Evolutionary conservation across 2,329 filamentous ascomycete genomes (phyloP).

Genomic region (Sporothrix protearum): DNA sequence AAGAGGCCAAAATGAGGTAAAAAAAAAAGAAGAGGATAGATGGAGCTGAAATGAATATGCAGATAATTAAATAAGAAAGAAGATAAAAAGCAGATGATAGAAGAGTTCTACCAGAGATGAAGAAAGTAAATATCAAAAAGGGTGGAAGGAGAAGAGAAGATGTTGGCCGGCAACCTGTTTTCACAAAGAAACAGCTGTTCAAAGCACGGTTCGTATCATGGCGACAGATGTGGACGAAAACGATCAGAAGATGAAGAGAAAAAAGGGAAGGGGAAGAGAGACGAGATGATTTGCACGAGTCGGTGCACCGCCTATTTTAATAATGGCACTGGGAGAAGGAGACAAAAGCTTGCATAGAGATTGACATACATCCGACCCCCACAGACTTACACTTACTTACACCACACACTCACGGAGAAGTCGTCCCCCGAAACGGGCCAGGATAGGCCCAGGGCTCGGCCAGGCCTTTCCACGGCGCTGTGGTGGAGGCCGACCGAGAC

Average conservation of each 20-base stretch:
- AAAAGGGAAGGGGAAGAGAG: not conserved
- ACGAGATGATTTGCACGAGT: conserved; percentile 7
- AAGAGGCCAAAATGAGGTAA: not conserved
- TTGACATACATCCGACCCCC: not conserved
- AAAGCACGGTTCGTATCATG: conserved; percentile 14
- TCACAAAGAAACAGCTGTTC: conserved; percentile 6
- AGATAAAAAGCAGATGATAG: not conserved
- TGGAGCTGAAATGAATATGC: too few relatives aligned
- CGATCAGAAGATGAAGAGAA: conserved; percentile 6
- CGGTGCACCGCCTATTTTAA: conserved; percentile 12
- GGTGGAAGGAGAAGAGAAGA: not conserved
- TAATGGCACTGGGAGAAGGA: not conserved
- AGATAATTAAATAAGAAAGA: not conserved
- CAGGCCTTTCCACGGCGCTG: conserved; percentile 1
- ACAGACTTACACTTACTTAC: not conserved
- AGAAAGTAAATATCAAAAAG: conserved; percentile 3
- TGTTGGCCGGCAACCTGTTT: conserved; percentile 23
- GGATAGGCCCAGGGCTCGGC: not conserved
- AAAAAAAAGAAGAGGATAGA: not conserved
- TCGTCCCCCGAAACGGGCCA: conserved; percentile 10
- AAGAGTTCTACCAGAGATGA: conserved; percentile 12
- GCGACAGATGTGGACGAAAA: not conserved
- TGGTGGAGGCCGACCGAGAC: not conserved
- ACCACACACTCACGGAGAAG: not conserved
- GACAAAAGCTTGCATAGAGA: not conserved